These are phyloP conservation scores for Xerocomellus chrysenteron DNA, from an alignment of 768 basidiomycete species.

Conservation along the genomic window DNA sequence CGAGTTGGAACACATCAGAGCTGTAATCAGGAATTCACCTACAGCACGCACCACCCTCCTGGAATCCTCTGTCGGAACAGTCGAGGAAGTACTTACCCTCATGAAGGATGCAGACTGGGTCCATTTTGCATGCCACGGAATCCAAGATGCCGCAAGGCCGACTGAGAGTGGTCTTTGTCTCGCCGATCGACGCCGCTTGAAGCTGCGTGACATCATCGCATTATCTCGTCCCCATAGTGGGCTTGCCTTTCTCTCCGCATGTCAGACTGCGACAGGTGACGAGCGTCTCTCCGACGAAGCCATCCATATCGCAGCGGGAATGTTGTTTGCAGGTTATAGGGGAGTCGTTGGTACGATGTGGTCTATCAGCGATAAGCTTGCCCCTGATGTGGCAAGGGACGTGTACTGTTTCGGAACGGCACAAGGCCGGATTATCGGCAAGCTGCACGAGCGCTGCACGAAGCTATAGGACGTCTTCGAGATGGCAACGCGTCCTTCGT, in stretches of 20 bases:
- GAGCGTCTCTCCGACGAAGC: no score
- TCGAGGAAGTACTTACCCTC: neutral
- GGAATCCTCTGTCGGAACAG: neutral
- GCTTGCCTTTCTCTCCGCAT: constrained; percentile 46
- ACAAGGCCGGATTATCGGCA: no score
- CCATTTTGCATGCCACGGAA: neutral
- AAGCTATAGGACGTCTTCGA: no score
- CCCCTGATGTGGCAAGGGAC: neutral
- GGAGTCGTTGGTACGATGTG: constrained; percentile 44
- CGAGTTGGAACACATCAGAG: constrained; percentile 22
- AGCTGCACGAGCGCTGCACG: no score
- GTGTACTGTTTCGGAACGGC: neutral
- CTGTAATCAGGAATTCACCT: neutral
- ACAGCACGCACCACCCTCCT: neutral
- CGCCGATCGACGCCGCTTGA: neutral
- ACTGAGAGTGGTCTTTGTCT: no score
- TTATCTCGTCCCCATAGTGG: constrained; percentile 14
- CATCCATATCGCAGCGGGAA: constrained; percentile 21
- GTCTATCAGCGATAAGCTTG: constrained; percentile 34
- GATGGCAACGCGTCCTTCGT: no score
- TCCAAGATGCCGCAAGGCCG: neutral
- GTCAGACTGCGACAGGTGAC: constrained; percentile 27
- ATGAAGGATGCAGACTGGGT: no score
- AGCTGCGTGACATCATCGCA: neutral
- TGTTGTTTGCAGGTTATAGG: constrained; percentile 32